These are phyloP conservation scores for Tuber magnatum DNA, from an alignment of 495 filamentous ascomycete genomes.

Conservation along the genomic window DNA sequence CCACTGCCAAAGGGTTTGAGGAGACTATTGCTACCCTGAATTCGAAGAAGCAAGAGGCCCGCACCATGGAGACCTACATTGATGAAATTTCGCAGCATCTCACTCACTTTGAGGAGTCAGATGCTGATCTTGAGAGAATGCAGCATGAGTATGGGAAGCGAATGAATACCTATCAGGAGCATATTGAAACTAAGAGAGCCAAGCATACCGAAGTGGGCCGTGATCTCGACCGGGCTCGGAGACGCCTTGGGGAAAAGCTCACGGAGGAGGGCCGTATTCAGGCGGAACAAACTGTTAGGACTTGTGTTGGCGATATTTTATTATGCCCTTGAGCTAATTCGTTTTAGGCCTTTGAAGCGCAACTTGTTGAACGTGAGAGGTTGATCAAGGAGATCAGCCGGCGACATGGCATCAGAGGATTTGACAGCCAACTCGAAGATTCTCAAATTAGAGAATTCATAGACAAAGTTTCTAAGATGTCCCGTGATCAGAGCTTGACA, in stretches of 20 bases:
- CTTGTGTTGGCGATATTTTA: background rate
- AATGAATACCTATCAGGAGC: constrained; percentile 55
- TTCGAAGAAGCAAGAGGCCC: constrained; percentile 65
- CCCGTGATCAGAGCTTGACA: constrained; percentile 67
- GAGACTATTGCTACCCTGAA: constrained; percentile 63
- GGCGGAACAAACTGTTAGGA: constrained; percentile 58
- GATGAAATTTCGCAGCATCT: constrained; percentile 60
- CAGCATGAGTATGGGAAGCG: constrained; percentile 75
- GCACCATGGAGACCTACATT: constrained; percentile 47
- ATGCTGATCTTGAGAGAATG: constrained; percentile 66
- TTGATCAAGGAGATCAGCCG: constrained; percentile 73
- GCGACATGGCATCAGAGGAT: constrained; percentile 74
- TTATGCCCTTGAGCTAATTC: constrained; percentile 6
- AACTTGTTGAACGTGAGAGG: constrained; percentile 58
- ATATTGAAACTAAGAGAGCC: constrained; percentile 55
- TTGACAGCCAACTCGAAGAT: constrained; percentile 70
- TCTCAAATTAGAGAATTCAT: constrained; percentile 67
- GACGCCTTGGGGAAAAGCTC: constrained; percentile 60
- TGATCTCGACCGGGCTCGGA: constrained; percentile 54
- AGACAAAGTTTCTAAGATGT: constrained; percentile 62
- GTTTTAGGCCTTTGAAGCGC: constrained; percentile 63
- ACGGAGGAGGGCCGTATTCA: constrained; percentile 76
- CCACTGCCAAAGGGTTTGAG: constrained; percentile 55
- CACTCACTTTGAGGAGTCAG: constrained; percentile 66
- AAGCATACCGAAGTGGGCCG: constrained; percentile 58